Evolutionary conservation across 805 yeast genomes (phyloP).

Genomic region (Cyberlindnera petersonii): DNA sequence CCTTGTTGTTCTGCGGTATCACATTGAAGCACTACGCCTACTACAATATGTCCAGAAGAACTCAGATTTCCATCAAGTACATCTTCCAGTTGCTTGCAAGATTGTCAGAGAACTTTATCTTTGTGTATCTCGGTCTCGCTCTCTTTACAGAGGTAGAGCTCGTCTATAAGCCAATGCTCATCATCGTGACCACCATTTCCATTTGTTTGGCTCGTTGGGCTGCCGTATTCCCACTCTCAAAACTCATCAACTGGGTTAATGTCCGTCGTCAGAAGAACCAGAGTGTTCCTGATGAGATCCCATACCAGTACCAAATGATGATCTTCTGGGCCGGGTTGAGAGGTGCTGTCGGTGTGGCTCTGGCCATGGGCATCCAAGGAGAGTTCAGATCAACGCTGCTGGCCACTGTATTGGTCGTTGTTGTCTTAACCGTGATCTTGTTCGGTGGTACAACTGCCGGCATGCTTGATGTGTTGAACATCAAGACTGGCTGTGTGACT

Average conservation of each 20-base stretch:
- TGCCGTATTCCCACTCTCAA: constrained; percentile 92
- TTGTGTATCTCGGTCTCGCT: constrained; percentile 90
- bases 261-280: constrained; percentile 52
- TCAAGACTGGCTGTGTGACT: constrained; percentile 84
- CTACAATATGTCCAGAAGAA: constrained; percentile 94
- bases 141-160: constrained; percentile 94
- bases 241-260: constrained; percentile 75
- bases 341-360: constrained; percentile 99
- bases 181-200: constrained; percentile 83
- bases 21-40: constrained; percentile 96
- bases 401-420: constrained; percentile 96
- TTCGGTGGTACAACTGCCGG: constrained; percentile 99
- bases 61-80: constrained; percentile 94
- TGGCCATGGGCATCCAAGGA: constrained; percentile 96
- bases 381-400: constrained; percentile 82
- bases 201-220: constrained; percentile 96
- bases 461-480: constrained; percentile 92
- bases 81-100: constrained; percentile 93
- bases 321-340: constrained; percentile 98
- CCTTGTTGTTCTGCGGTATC: constrained; percentile 91
- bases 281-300: constrained; percentile 76
- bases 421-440: constrained; percentile 89
- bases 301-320: constrained; percentile 96
- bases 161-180: constrained; percentile 89
- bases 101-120: constrained; percentile 92